Evolutionary conservation across 257 asterid genomes (phyloP), one percentile per base, ranked within the genome.

Genomic region (Solanum arcanum): DNA sequence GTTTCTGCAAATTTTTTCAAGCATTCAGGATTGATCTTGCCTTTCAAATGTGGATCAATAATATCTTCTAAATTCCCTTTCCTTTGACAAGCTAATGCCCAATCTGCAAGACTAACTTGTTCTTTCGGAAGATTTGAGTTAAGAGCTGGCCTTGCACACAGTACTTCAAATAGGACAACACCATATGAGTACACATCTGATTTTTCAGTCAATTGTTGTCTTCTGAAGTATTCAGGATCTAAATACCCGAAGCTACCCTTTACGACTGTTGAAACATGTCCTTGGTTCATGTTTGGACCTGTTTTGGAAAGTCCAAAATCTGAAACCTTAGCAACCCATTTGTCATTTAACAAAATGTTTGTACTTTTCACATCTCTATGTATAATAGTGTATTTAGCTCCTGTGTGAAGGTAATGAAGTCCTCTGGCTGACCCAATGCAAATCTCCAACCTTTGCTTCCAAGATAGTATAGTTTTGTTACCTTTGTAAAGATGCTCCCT

Each of bases 251-350:
- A 95, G 86, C 98, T 96, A 12, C 98, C 99, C 59, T 96, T 95
- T 14, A 96, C 99, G 18, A 95, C 95, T 0, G 98, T 95, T 88
- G 96, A 93, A 15, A 96, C 95, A 59, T 95, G 99, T 18, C 99
- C 98, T 86, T 95, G 92, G 88, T 94, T 93, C 97, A 93, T 93
- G 89, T 93, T 92, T 2, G 99, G 97, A 14, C 98, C 98, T 2
- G 98, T 93, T 86, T 95, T 96, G 0, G 99, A 96, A 1, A 95
- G 91, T 84, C 98, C 99, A 21, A 96, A 96, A 89, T 96, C 99
- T 0, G 99, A 95, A 27, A 96, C 98, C 93, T 96, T 96, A 5
- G 98, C 97, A 1, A 94, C 98, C 98, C 98, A 96, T 39, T 95
- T 95, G 14, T 96, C 98, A 42, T 95, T 98, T 5, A 96, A 69